phyloP scores from a whole-genome alignment of 495 filamentous ascomycete genomes.

The Trypethelium eluteriae region DNA sequence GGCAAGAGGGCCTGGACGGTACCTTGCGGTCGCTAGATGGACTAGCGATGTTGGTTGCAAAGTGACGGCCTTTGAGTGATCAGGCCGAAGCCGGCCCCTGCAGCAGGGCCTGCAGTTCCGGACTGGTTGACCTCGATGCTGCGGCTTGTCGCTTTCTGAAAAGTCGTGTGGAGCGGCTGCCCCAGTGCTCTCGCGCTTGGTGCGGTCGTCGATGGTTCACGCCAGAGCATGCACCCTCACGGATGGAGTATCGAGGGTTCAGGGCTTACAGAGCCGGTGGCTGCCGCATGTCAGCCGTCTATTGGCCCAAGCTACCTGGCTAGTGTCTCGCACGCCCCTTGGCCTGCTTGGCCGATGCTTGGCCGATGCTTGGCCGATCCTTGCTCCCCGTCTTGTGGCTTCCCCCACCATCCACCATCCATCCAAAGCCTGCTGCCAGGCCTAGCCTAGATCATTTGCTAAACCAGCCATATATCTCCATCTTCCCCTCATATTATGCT shows the following conservation, averaged over 20 bases:
- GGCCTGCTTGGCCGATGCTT: not conserved
- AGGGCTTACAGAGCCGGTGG: not conserved
- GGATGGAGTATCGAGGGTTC: not conserved
- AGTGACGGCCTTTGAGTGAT: not conserved
- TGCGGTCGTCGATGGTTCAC: not conserved
- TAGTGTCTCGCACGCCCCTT: too few relatives aligned
- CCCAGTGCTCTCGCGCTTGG: not conserved
- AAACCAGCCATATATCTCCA: slow-evolving; percentile 3
- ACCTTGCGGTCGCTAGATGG: not conserved
- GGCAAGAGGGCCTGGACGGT: too few relatives aligned
- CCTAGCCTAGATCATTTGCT: not conserved
- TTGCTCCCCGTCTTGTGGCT: not conserved
- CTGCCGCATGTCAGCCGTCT: slow-evolving; percentile 1
- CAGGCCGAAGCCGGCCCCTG: too few relatives aligned
- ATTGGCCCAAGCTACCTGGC: not conserved
- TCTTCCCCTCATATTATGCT: slow-evolving; percentile 5
- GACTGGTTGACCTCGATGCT: too few relatives aligned
- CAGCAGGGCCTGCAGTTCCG: too few relatives aligned
- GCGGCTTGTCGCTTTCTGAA: slow-evolving; percentile 6
- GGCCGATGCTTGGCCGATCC: not conserved
- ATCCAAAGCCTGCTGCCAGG: not conserved
- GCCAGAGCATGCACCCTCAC: not conserved
- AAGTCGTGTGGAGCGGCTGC: not conserved
- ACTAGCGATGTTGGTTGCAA: slow-evolving; percentile 2
- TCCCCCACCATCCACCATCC: slow-evolving; percentile 10